Base-by-base conservation (phyloP, 2,329 filamentous ascomycete genomes). In the Verticillium zaregamsianum region DNA sequence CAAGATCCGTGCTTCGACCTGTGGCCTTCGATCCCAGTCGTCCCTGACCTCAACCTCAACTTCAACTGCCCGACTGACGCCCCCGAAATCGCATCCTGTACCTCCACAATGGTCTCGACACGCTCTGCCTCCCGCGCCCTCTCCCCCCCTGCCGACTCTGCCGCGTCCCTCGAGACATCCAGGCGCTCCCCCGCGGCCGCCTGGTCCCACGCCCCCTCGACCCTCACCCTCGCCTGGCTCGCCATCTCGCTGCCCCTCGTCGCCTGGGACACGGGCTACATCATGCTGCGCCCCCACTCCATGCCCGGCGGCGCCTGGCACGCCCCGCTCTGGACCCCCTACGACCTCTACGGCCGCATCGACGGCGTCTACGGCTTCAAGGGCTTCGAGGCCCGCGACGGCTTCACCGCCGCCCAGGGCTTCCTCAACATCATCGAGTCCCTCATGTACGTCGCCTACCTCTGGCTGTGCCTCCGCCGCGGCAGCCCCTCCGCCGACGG, bases 331-430 rank as follows among this genome's bases (percentile, higher is more conserved):
- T 97, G 86, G 84, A 78, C 77, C 33, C 92, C 91, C 0, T 97
- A 97, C 77, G 86, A 84, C 70, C 85, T 96, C 1, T 96, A 97
- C 77, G 91, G 89, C 62, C 79, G 82, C 58, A 80, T 96, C 66
- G 93, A 97, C 76, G 81, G 93, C 73, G 81, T 94, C 35, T 97
- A 97, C 77, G 92, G 92, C 49, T 89, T 84, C 80, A 87, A 89
- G 68, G 88, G 90, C 4, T 92, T 84, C 72, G 77, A 90, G 64
- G 80, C 80, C 17, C 74, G 81, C 25, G 87, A 88, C 71, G 92
- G 92, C 39, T 97, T 96, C 76, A 91, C 90, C 0, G 85, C 82
- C 52, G 91, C 92, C 40, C 92, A 96, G 80, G 84, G 83, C 32
- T 68, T 80, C 7, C 72, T 93, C 66, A 95, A 94, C 70, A 73